Base-by-base conservation (phyloP, 2,329 filamentous ascomycete species). In the Ophiostoma ulmi region DNA sequence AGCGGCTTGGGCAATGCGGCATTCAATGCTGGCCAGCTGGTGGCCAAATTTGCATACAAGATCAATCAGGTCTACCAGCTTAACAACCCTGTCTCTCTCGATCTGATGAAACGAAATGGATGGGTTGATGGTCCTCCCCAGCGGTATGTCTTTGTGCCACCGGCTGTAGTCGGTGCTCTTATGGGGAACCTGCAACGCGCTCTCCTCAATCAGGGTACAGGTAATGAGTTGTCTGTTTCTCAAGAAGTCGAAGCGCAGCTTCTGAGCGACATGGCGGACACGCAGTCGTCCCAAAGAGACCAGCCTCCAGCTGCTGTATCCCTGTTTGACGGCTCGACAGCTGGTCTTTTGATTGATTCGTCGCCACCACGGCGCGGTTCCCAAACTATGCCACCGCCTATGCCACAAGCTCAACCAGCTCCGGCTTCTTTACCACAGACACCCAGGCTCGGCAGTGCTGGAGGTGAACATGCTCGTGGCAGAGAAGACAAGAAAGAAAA, bases 51-150 rank as follows among this genome's bases (percentile, higher is more conserved):
- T 72, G 86, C 84, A 3, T 86, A 87, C 75, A 83, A 85, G 74
- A 80, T 88, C 64, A 74, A 82, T 31, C 82, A 89, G 74, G 80
- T 90, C 0, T 90, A 89, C 75, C 82, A 87, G 77, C 81, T 90
- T 36, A 88, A 89, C 74, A 84, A 90, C 75, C 85, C 87, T 0
- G 80, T 88, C 1, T 78, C 82, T 0, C 78, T 86, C 1, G 78
- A 80, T 0, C 80, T 83, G 69, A 85, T 90, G 80, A 82, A 81
- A 64, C 79, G 81, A 61, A 84, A 85, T 55, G 87, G 85, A 0
- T 88, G 87, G 84, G 76, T 88, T 0, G 79, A 81, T 5, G 78
- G 79, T 1, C 70, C 73, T 4, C 83, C 87, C n/a, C 79, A 81
- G 36, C 84, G 83, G 68, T 88, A 84, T 72, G 77, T 78, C 2